Evolutionary conservation across 2,329 filamentous ascomycete species (phyloP).

Genomic region (Scedosporium boydii): DNA sequence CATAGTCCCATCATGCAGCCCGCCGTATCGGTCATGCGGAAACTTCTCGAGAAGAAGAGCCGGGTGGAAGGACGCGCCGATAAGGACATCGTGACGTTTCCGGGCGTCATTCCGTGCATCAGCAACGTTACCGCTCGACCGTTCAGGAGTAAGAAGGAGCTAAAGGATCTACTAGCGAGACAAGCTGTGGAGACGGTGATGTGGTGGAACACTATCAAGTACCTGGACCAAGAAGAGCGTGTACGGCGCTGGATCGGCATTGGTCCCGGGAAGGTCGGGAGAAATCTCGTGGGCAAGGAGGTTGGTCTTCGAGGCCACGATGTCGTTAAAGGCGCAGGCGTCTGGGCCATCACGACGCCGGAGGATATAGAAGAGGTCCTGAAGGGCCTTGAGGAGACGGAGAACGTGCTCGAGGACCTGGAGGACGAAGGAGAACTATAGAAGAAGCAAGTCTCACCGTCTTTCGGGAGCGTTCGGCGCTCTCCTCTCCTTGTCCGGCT

Average conservation of each 20-base stretch:
- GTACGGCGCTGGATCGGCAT: constrained; percentile 85
- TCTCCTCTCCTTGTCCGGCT: neutral
- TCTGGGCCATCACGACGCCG: constrained; percentile 84
- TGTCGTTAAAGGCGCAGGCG: constrained; percentile 75
- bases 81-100: constrained; percentile 64
- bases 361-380: constrained; percentile 63
- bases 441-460: too few species aligned
- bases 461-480: neutral
- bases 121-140: constrained; percentile 79
- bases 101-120: constrained; percentile 65
- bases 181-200: constrained; percentile 85
- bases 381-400: constrained; percentile 56
- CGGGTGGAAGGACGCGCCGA: constrained; percentile 41
- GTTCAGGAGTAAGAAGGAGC: constrained; percentile 61
- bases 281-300: constrained; percentile 91
- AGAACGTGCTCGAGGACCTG: constrained; percentile 38
- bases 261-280: constrained; percentile 85
- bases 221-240: constrained; percentile 73
- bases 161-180: constrained; percentile 70
- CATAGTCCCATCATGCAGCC: constrained; percentile 89
- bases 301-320: constrained; percentile 78
- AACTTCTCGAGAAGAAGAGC: constrained; percentile 52
- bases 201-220: constrained; percentile 92
- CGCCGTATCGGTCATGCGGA: constrained; percentile 64
- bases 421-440: constrained; percentile 16